Conservation (phyloP, 495 filamentous ascomycete species). For the Xylaria sp. region DNA sequence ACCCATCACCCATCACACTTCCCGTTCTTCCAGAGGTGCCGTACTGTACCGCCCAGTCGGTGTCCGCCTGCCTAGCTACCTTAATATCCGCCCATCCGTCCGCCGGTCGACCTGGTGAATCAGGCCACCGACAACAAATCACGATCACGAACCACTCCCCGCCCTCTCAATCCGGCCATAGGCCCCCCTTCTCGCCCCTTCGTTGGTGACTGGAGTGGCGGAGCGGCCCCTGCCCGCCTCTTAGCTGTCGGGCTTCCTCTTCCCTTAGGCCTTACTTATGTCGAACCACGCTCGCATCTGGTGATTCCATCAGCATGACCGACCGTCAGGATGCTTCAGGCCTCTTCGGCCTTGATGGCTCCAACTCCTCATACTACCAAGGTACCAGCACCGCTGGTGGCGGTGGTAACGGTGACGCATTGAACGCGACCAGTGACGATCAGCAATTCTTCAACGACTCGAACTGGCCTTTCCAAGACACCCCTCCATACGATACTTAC, state of each 20-base stretch:
- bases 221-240: slow-evolving; percentile 12
- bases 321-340: slow-evolving; percentile 41
- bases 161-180: slow-evolving; percentile 8
- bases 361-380: slow-evolving; percentile 41
- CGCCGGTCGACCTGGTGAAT: slow-evolving; percentile 10
- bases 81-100: background rate
- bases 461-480: slow-evolving; percentile 53
- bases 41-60: slow-evolving; percentile 18
- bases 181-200: slow-evolving; percentile 2
- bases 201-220: slow-evolving; percentile 18
- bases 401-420: slow-evolving; percentile 38
- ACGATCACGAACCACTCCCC: slow-evolving; percentile 16
- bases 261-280: slow-evolving; percentile 36
- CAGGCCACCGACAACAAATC: slow-evolving; percentile 20
- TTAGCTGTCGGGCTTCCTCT: slow-evolving; percentile 12
- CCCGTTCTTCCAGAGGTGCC: background rate
- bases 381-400: slow-evolving; percentile 35
- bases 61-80: slow-evolving; percentile 22
- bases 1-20: too few relatives aligned
- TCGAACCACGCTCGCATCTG: slow-evolving; percentile 45
- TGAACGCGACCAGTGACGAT: slow-evolving; percentile 37
- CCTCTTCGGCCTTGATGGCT: slow-evolving; percentile 43
- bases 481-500: slow-evolving; percentile 53
- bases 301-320: slow-evolving; percentile 46
- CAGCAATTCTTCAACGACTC: slow-evolving; percentile 44